Base-by-base conservation (phyloP, 2,329 filamentous ascomycete species). In the Aureobasidium pullulans region DNA sequence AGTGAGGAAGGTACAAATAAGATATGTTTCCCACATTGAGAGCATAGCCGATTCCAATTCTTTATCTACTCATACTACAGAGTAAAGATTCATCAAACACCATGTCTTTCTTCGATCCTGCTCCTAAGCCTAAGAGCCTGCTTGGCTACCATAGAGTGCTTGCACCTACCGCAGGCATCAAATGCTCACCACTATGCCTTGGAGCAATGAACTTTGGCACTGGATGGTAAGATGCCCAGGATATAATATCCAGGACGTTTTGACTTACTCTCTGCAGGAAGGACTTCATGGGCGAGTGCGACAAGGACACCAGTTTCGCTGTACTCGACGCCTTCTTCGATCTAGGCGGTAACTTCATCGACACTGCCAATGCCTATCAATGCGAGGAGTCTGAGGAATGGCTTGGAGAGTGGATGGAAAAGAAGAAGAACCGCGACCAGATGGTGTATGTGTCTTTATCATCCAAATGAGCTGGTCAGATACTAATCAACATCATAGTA, bases 341-440 rank as follows among this genome's bases (percentile, higher is more conserved):
- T 6, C 78, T 84, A 0, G 84, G 84, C 4, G 87, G 87, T 28
- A 90, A 90, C 72, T 89, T 90, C 70, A 85, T 90, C 67, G 87
- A 90, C 69, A 88, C 85, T 3, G 39, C 56, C 5, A 59, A 63
- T 44, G 71, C 70, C 59, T 76, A 76, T 61, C 72, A 75, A 47
- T 64, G 68, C 61, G 72, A 72, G 19, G 68, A 78, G 60, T 72
- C 69, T 16, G 75, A 77, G 65, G 63, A 68, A 19, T 76, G 73
- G 74, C 65, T 77, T 13, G 75, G 75, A 37, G 75, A 77, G 54
- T 77, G 74, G 75, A 73, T 77, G 70, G 59, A 69, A 61, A 29
- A 60, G 53, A 67, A 71, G 34, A 65, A 67, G 4, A 71, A 70
- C 36, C 68, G 75, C 7, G 74, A 76, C 58, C 68, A 70, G 59